These are phyloP conservation scores for Blumeria graminis DNA, from an alignment of 2,329 filamentous ascomycete genomes.

Conservation along the genomic window DNA sequence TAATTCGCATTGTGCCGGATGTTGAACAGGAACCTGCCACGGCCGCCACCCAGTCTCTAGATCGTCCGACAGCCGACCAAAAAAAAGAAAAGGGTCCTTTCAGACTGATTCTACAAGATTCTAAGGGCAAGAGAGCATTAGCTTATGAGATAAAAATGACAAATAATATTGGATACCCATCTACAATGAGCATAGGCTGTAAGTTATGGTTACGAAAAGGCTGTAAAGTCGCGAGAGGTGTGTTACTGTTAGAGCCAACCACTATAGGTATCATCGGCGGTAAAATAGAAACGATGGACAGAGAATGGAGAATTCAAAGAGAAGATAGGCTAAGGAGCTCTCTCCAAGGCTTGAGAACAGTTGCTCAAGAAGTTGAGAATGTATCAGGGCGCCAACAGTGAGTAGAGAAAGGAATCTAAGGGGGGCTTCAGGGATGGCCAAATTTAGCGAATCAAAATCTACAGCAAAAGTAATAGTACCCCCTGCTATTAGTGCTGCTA, in stretches of 20 bases:
- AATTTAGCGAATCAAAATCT: too few species aligned
- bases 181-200: slow-evolving; percentile 50
- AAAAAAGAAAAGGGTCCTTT: slow-evolving; percentile 29
- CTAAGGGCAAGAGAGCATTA: slow-evolving; percentile 39
- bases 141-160: slow-evolving; percentile 49
- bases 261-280: slow-evolving; percentile 58
- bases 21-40: slow-evolving; percentile 4
- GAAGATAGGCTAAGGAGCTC: slow-evolving; percentile 43
- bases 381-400: slow-evolving; percentile 1
- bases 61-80: background rate
- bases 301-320: slow-evolving; percentile 47
- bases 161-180: slow-evolving; percentile 28
- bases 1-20: slow-evolving; percentile 46
- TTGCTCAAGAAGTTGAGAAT: background rate
- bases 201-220: slow-evolving; percentile 52
- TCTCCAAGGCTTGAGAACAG: slow-evolving; percentile 17
- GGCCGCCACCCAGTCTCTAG: background rate
- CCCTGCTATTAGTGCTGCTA: too few species aligned
- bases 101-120: slow-evolving; percentile 64
- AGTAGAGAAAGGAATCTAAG: background rate
- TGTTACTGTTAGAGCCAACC: slow-evolving; percentile 50
- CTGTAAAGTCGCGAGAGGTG: slow-evolving; percentile 47
- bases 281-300: slow-evolving; percentile 61
- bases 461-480: too few species aligned
- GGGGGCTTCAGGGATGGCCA: background rate